Evolutionary conservation across 2,329 filamentous ascomycete species (phyloP).

Genomic region (Fusarium sublunatum): DNA sequence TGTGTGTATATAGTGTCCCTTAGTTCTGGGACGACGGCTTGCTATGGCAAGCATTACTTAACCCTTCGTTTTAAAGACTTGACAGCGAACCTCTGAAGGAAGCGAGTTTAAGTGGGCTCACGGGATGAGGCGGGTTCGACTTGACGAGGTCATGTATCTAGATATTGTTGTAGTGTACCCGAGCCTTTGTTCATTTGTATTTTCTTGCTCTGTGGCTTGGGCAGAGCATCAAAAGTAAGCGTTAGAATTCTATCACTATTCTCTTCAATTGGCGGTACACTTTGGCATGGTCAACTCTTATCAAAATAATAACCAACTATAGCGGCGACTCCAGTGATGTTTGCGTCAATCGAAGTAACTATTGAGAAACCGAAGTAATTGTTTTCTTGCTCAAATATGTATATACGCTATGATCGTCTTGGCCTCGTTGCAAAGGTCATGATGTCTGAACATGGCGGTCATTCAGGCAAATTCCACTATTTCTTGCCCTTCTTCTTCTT

Average conservation of each 20-base stretch:
- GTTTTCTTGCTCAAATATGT: constrained; percentile 6
- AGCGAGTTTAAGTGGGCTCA: constrained; percentile 15
- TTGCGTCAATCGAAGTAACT: too few relatives aligned
- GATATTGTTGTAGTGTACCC: constrained; percentile 39
- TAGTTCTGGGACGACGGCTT: constrained; percentile 30
- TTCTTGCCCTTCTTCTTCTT: constrained; percentile 67
- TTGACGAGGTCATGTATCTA: constrained; percentile 41
- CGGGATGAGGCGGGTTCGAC: constrained; percentile 18
- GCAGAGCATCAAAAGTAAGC: constrained; percentile 40
- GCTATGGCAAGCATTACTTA: constrained; percentile 18
- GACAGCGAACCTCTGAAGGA: background rate
- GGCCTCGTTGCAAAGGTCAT: background rate
- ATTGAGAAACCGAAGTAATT: background rate
- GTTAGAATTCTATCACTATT: constrained; percentile 40
- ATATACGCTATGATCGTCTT: constrained; percentile 4
- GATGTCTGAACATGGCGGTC: background rate
- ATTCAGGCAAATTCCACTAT: constrained; percentile 47
- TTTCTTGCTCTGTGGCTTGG: constrained; percentile 28
- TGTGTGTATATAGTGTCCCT: constrained; percentile 47
- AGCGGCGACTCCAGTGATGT: too few relatives aligned
- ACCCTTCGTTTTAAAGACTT: constrained; percentile 24
- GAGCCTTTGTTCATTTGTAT: constrained; percentile 34
- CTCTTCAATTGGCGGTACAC: background rate
- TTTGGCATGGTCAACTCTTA: too few relatives aligned
- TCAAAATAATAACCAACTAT: too few relatives aligned